phyloP scores from a whole-genome alignment of 1,284 basidiomycete genomes.

The Cryptococcus deneoformans region DNA sequence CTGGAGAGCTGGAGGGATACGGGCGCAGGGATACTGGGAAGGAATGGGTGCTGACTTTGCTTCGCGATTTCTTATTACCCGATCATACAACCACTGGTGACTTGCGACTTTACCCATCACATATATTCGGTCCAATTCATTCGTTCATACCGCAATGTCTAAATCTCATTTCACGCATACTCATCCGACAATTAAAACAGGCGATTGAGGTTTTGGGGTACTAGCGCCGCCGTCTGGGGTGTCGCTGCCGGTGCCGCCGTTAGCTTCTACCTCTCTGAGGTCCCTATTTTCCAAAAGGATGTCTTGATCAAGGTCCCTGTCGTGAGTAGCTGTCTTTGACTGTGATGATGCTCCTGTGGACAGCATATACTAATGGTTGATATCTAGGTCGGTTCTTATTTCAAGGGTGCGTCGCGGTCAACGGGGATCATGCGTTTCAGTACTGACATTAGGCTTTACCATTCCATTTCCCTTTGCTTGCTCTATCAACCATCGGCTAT shows the following conservation, averaged over 20 bases:
- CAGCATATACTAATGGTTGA: not conserved
- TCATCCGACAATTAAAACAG: conserved; percentile 14
- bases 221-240: conserved; percentile 41
- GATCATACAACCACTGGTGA: no score
- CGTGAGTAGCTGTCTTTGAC: conserved; percentile 24
- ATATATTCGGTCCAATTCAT: not conserved
- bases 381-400: conserved; percentile 29
- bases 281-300: conserved; percentile 48
- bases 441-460: not conserved
- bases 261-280: conserved; percentile 43
- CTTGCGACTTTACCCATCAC: not conserved
- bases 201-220: conserved; percentile 31
- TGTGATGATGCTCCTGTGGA: not conserved
- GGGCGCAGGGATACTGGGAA: no score
- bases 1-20: not conserved
- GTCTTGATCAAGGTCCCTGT: conserved; percentile 45
- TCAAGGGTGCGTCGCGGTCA: conserved; percentile 23
- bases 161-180: not conserved
- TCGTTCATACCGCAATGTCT: not conserved
- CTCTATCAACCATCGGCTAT: not conserved
- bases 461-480: not conserved
- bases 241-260: conserved; percentile 40
- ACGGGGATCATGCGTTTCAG: not conserved
- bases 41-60: no score
- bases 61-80: no score